phyloP scores from a whole-genome alignment of 768 basidiomycete genomes.

The Phaeotremella fagi region DNA sequence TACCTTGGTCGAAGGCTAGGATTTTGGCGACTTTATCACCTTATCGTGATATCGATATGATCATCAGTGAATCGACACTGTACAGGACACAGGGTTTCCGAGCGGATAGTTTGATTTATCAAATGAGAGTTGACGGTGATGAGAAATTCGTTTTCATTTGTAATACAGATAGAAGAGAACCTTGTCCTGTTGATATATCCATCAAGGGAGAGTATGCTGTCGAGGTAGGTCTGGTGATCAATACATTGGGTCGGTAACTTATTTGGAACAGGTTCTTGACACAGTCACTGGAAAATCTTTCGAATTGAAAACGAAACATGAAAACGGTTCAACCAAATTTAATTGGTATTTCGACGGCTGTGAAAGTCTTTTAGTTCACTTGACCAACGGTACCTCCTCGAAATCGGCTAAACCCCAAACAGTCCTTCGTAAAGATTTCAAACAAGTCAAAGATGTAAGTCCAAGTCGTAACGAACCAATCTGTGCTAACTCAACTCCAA shows the following conservation, averaged over 20 bases:
- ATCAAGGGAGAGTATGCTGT: constrained; percentile 7
- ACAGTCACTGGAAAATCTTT: constrained; percentile 13
- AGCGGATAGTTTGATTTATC: constrained; percentile 24
- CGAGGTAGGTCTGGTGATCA: not conserved
- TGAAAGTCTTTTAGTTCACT: constrained; percentile 15
- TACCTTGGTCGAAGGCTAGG: constrained; percentile 15
- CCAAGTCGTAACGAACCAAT: not conserved
- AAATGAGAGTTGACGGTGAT: constrained; percentile 25
- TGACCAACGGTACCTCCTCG: constrained; percentile 3
- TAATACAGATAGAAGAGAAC: constrained; percentile 25
- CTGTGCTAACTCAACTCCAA: not conserved
- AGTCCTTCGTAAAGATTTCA: constrained; percentile 13
- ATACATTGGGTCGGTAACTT: not conserved
- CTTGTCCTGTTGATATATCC: constrained; percentile 8
- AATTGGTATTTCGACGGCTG: constrained; percentile 26
- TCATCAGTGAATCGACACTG: constrained; percentile 13
- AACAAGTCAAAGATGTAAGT: constrained; percentile 19
- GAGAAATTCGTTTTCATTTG: constrained; percentile 31
- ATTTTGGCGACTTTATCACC: constrained; percentile 17
- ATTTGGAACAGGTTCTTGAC: constrained; percentile 17
- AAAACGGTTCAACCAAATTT: constrained; percentile 15
- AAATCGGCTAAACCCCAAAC: constrained; percentile 4
- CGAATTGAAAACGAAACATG: constrained; percentile 7
- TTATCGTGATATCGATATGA: constrained; percentile 24
- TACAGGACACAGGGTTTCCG: constrained; percentile 17